Percentiles rank a stretch among this genome's conserved stretches.
Conservation (phyloP, 2,329 filamentous ascomycete species). For the Sarocladium strictum region DNA sequence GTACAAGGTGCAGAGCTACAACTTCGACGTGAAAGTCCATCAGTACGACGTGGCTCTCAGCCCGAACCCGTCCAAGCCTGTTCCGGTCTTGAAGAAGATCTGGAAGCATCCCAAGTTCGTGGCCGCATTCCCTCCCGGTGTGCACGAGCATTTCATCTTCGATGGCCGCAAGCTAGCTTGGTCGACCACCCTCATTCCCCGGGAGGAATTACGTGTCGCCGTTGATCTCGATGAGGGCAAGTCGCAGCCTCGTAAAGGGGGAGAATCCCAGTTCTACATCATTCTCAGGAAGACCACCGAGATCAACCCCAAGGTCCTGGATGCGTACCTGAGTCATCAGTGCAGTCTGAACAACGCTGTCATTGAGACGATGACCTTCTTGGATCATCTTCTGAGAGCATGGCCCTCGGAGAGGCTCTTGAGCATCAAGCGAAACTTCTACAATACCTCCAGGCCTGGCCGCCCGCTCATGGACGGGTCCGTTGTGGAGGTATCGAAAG, state of each 20-base stretch:
- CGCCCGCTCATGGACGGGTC: conserved; percentile 47
- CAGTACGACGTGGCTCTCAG: conserved; percentile 46
- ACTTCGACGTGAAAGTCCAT: conserved; percentile 56
- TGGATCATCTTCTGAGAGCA: conserved; percentile 84
- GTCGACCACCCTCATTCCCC: conserved; percentile 40
- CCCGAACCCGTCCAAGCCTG: conserved; percentile 45
- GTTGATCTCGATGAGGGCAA: conserved; percentile 71
- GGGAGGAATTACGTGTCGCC: conserved; percentile 45
- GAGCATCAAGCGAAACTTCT: conserved; percentile 78
- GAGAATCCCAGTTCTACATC: conserved; percentile 42
- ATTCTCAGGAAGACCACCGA: conserved; percentile 58
- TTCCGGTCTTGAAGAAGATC: conserved; percentile 64
- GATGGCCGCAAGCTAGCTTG: conserved; percentile 85
- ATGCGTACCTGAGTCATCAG: conserved; percentile 57
- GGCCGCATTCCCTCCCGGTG: conserved; percentile 34
- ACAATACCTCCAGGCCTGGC: conserved; percentile 46
- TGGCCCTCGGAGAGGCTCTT: conserved; percentile 62
- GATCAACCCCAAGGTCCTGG: conserved; percentile 62
- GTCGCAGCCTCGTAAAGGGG: conserved; percentile 23
- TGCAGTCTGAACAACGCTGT: conserved; percentile 59
- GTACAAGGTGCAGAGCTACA: conserved; percentile 58
- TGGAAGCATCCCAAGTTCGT: conserved; percentile 64
- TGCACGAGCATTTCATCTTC: conserved; percentile 55
- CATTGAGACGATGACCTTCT: conserved; percentile 78
- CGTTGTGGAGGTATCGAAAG: conserved; percentile 76